These are phyloP conservation scores for Poteriospumella lacustris DNA, from an alignment of 108 stramenopile species.

Conservation along the genomic window DNA sequence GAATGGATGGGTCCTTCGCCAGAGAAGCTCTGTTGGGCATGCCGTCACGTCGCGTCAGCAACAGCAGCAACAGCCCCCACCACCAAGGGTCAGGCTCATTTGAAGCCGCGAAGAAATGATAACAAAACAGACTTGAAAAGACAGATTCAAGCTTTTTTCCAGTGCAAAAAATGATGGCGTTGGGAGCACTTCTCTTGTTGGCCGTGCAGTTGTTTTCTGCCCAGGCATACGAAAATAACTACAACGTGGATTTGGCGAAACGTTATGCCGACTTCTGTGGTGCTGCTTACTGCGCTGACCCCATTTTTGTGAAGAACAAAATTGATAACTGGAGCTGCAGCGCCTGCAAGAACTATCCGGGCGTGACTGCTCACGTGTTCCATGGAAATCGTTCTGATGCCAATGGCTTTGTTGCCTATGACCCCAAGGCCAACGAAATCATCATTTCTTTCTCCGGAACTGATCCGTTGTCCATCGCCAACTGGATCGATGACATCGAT, in stretches of 20 bases:
- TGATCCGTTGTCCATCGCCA: conserved; percentile 12
- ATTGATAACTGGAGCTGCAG: background rate
- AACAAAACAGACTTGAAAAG: too few species aligned
- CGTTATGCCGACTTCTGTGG: conserved; percentile 11
- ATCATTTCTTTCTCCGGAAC: conserved; percentile 34
- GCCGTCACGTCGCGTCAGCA: too few species aligned
- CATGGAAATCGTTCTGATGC: conserved; percentile 8
- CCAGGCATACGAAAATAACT: background rate
- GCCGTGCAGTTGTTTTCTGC: background rate
- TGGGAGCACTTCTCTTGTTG: background rate
- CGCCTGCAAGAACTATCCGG: background rate
- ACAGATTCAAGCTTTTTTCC: too few species aligned
- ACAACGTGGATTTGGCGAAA: background rate
- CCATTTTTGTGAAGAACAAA: background rate
- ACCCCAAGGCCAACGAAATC: background rate
- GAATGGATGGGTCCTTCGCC: too few species aligned
- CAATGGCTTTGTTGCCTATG: conserved; percentile 20
- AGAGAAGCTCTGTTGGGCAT: too few species aligned
- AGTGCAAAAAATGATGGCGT: too few species aligned
- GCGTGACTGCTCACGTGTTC: background rate
- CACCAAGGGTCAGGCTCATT: too few species aligned
- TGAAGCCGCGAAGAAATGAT: too few species aligned
- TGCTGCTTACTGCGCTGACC: conserved; percentile 9
- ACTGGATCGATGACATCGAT: conserved; percentile 36
- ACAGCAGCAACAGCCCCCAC: too few species aligned